Percentiles rank a stretch among this genome's conserved stretches.
Evolutionary conservation across 179 eudicot genomes (phyloP).

Genomic region (Heliamphora ciliata): DNA sequence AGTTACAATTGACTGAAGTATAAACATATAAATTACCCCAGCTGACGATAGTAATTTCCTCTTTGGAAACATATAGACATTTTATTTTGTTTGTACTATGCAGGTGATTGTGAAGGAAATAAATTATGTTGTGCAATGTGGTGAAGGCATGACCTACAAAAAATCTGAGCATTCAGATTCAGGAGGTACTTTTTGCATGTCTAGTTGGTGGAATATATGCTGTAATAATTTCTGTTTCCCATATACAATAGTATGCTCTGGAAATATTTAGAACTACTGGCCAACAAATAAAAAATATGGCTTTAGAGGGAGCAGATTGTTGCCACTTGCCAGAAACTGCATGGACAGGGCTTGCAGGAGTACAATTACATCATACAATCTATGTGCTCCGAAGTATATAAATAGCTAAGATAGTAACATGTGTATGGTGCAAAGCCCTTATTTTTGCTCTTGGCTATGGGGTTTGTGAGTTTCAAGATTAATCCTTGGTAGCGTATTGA

Average conservation of each 20-base stretch:
- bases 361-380: background rate
- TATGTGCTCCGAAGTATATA: background rate
- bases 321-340: background rate
- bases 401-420: too few species aligned
- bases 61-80: background rate
- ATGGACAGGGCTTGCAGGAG: background rate
- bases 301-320: background rate
- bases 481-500: background rate
- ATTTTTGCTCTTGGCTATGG: background rate
- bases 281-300: background rate
- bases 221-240: background rate
- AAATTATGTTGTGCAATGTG: conserved; percentile 44
- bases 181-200: conserved; percentile 22
- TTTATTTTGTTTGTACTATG: conserved; percentile 13
- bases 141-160: conserved; percentile 18
- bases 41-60: background rate
- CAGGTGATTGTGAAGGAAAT: conserved; percentile 64
- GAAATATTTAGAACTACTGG: background rate
- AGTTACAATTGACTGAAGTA: background rate
- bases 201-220: background rate
- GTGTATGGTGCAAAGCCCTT: background rate
- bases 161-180: conserved; percentile 24
- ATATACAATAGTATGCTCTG: background rate
- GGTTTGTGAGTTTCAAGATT: background rate
- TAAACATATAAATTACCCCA: background rate